Evolutionary conservation across 2,329 filamentous ascomycete species (phyloP).

Genomic region (Paecilomyces formosus): DNA sequence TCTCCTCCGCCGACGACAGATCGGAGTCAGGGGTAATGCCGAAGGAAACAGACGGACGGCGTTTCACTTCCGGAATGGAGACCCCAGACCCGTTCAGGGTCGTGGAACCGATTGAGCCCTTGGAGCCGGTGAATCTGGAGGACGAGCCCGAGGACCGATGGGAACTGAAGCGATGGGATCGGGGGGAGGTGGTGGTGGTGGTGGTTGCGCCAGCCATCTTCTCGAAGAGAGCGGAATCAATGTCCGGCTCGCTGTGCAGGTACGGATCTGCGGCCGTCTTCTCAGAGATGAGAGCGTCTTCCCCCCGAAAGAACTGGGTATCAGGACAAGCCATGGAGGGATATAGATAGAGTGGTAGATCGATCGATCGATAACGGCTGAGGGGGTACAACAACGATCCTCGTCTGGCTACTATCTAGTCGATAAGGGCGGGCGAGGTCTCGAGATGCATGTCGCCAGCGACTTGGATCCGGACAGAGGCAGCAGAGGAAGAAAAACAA

Average conservation of each 20-base stretch:
- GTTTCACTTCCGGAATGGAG: neutral
- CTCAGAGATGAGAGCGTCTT: neutral
- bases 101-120: neutral
- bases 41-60: neutral
- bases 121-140: neutral
- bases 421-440: neutral
- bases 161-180: neutral
- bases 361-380: neutral
- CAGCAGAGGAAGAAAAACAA: neutral
- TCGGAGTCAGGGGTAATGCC: neutral
- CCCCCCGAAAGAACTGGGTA: neutral
- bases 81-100: neutral
- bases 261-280: neutral
- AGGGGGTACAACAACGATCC: neutral
- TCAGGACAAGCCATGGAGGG: neutral
- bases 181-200: neutral
- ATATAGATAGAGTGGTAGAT: too few species aligned
- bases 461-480: neutral
- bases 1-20: neutral
- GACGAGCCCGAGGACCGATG: neutral
- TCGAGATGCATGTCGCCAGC: neutral
- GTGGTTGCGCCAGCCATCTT: neutral
- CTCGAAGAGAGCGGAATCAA: neutral
- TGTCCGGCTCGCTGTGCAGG: neutral
- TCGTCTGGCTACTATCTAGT: neutral